A percentile compares a stretch with the other conserved stretches of the same genome.
Evolutionary conservation across 495 filamentous ascomycete species (phyloP).

Genomic region (Penicillium manginii): DNA sequence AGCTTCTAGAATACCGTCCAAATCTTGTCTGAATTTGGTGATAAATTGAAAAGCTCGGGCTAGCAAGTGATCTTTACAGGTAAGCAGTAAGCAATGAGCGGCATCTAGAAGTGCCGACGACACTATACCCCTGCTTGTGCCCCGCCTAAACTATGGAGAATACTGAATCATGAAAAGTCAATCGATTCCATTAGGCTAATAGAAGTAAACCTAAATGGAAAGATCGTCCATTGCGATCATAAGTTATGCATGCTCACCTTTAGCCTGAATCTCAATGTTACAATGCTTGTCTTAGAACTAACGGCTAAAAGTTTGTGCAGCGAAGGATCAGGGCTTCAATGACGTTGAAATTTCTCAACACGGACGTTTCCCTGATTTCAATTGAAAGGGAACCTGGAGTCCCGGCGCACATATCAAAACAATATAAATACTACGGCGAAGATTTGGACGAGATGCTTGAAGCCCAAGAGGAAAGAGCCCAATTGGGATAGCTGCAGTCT

Average conservation of each 20-base stretch:
- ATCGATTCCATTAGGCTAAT: conserved; percentile 9
- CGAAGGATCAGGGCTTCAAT: conserved; percentile 10
- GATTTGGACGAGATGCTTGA: conserved; percentile 6
- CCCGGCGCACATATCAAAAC: conserved; percentile 6
- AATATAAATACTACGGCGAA: conserved; percentile 10
- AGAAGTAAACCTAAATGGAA: conserved; percentile 10
- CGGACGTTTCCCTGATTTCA: conserved; percentile 6
- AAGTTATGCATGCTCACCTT: conserved; percentile 8
- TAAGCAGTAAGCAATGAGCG: conserved; percentile 9
- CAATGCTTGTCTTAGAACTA: conserved; percentile 9
- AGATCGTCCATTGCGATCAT: conserved; percentile 10
- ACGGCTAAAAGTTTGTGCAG: conserved; percentile 10
- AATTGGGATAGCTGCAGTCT: conserved; percentile 9
- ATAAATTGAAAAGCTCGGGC: conserved; percentile 7
- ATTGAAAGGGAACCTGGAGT: conserved; percentile 5
- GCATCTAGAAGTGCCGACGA: conserved; percentile 7
- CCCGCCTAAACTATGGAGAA: conserved; percentile 8
- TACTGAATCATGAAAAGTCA: conserved; percentile 9
- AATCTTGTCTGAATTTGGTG: conserved; percentile 7
- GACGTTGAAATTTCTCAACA: conserved; percentile 9
- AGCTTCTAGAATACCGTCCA: conserved; percentile 5
- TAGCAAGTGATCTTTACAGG: conserved; percentile 7
- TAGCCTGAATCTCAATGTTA: conserved; percentile 9
- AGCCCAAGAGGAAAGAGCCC: conserved; percentile 9
- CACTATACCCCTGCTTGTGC: conserved; percentile 7